Conservation (phyloP, 2,329 filamentous ascomycete genomes). For the Phaeosphaeriaceae sp. region DNA sequence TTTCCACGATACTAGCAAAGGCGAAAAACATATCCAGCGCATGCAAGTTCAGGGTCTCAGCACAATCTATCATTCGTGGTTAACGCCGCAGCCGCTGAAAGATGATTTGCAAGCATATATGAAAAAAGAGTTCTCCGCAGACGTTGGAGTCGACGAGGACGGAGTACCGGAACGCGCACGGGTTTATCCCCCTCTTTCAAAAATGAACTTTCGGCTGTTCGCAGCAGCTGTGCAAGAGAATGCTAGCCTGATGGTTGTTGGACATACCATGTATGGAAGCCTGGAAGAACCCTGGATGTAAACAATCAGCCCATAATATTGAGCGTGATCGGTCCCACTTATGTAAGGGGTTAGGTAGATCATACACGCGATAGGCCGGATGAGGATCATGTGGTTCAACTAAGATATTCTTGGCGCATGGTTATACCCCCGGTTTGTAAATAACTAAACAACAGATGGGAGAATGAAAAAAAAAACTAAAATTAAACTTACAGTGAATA, state of each 20-base stretch:
- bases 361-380: not conserved
- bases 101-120: constrained; percentile 7
- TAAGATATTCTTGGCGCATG: too few species aligned
- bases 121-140: not conserved
- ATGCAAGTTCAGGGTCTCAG: constrained; percentile 21
- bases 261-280: too few species aligned
- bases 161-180: not conserved
- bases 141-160: not conserved
- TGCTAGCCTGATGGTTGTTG: too few species aligned
- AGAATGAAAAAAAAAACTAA: too few species aligned
- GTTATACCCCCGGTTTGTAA: too few species aligned
- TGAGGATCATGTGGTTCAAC: too few species aligned
- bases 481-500: too few species aligned
- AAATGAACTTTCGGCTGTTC: constrained; percentile 2
- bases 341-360: too few species aligned
- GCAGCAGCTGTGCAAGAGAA: not conserved
- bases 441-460: too few species aligned
- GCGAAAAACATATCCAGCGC: constrained; percentile 12
- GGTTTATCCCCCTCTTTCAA: not conserved
- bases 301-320: too few species aligned
- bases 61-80: constrained; percentile 18
- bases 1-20: constrained; percentile 19
- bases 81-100: constrained; percentile 5
- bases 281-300: too few species aligned
- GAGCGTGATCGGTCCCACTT: too few species aligned